These are phyloP conservation scores for Nakazawaea holstii DNA, from an alignment of 805 yeast species.

Conservation along the genomic window DNA sequence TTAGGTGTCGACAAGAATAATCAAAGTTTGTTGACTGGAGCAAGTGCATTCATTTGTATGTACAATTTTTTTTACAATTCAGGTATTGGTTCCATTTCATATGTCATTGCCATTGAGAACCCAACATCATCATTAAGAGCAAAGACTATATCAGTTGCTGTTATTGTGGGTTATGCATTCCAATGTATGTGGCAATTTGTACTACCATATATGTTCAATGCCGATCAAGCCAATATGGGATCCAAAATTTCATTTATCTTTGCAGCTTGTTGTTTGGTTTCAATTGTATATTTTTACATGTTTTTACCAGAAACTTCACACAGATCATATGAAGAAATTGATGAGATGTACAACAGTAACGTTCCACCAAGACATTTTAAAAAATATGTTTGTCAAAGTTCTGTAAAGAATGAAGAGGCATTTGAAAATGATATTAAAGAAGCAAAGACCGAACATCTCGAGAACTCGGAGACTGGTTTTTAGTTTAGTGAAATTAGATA, in stretches of 20 bases:
- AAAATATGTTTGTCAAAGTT: background rate
- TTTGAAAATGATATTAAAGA: background rate
- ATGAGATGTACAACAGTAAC: conserved; percentile 39
- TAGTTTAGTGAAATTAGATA: too few species aligned
- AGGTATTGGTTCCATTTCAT: conserved; percentile 26
- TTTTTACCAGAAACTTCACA: conserved; percentile 56
- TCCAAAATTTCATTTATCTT: conserved; percentile 10
- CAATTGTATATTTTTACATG: conserved; percentile 38
- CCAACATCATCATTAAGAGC: conserved; percentile 10
- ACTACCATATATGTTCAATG: conserved; percentile 11
- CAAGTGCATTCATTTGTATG: conserved; percentile 21
- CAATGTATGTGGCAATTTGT: conserved; percentile 9
- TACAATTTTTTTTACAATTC: conserved; percentile 22
- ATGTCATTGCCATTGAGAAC: conserved; percentile 15
- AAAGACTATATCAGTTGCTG: conserved; percentile 8
- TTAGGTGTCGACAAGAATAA: conserved; percentile 16
- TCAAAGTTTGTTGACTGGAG: conserved; percentile 24
- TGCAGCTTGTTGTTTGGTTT: conserved; percentile 7
- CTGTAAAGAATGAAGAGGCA: background rate
- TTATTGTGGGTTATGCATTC: conserved; percentile 4
- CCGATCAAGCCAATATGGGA: conserved; percentile 12
- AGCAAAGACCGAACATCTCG: background rate
- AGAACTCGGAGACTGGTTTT: background rate
- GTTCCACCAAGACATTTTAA: conserved; percentile 27
- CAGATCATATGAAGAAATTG: conserved; percentile 57